Evolutionary conservation across 805 yeast genomes (phyloP), one percentile per base, ranked within the genome.

Genomic region (Metschnikowia dekortorum): DNA sequence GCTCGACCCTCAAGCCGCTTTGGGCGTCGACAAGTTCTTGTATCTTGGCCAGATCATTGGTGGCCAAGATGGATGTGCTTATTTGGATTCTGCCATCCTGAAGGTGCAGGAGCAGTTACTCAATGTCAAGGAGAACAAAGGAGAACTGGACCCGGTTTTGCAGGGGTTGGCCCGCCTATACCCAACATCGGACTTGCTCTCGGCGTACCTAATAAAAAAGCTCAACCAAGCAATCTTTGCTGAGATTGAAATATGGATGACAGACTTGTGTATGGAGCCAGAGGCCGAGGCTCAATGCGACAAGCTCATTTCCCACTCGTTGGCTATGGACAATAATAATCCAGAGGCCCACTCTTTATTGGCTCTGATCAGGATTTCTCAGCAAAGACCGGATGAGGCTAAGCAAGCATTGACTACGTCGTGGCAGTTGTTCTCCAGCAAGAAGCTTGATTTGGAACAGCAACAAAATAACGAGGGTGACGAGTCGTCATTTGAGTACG

Each of bases 181-280:
- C 54, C 47, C 62, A 1, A 52, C 64, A 3, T 54, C 60, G 39
- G 64, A 61, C 48, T 58, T 48, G 49, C 61, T 59, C 53, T 55
- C 36, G 47, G 57, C 16, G 38, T 75, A 75, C 52, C 68, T 79
- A 39, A 65, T 78, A 16, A 79, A 79, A 54, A 87, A 86, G 63
- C 63, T 89, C 44, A 82, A 85, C 55, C 87, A 84, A 62, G 96
- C 92, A 0, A 71, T 89, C 29, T 83, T 92, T 57, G 84, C 96
- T 6, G 79, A 85, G 71, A 87, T 94, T 61, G 99, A 92, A 68
- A 86, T 89, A 50, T 91, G 96, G 96, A 89, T 90, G 97, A 92
- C 98, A 1, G 97, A 92, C 71, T 73, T 91, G 55, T 91, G 98
- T 72, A 89, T 91, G 96, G 96, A 89, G 61, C 82, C 82, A 2